Evolutionary conservation across 345 rosid species (phyloP), one percentile per base, ranked within the genome.

Genomic region (Citrus sp.): DNA sequence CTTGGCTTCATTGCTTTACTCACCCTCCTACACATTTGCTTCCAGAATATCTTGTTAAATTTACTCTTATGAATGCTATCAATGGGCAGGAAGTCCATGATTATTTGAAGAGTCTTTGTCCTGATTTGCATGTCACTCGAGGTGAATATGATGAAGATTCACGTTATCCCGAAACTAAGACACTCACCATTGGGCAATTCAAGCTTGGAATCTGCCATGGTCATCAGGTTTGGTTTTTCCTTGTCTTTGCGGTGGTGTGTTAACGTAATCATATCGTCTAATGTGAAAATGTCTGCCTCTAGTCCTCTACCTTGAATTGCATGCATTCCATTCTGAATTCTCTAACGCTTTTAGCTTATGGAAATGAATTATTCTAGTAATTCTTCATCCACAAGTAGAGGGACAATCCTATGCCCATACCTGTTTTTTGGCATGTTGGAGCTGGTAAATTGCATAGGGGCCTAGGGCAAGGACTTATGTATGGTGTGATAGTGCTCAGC

Each of bases 141-240:
- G 87, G 87, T 65, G 87, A 85, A 75, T 85, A 80, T 70, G 87
- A 85, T 70, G 84, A 85, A 78, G 87, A 82, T 64, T 46, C 77
- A 27, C 81, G 76, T 24, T 85, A 80, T 74, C 87, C 85, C 51
- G 87, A 85, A 80, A 85, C 87, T 10, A 77, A 85, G 69, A 80
- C 80, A 58, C 80, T 85, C 64, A 80, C 85, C 24, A 80, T 85
- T 77, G 87, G 87, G 55, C 87, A 85, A 61, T 82, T 85, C 75
- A 85, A 82, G 82, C 77, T 85, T 40, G 87, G 87, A 71, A 32
- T 85, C 6, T 85, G 85, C 80, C 87, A 85, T 64, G 87, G 87
- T 64, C 87, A 85, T 74, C 87, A 85, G 87, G 87, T 85, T 77
- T 70, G 80, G 65, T 85, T 71, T 75, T 55, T 59, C 65, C 81